Evolutionary conservation across 192 early-diverging fungal species (phyloP).

Genomic region (Gigaspora rosea): DNA sequence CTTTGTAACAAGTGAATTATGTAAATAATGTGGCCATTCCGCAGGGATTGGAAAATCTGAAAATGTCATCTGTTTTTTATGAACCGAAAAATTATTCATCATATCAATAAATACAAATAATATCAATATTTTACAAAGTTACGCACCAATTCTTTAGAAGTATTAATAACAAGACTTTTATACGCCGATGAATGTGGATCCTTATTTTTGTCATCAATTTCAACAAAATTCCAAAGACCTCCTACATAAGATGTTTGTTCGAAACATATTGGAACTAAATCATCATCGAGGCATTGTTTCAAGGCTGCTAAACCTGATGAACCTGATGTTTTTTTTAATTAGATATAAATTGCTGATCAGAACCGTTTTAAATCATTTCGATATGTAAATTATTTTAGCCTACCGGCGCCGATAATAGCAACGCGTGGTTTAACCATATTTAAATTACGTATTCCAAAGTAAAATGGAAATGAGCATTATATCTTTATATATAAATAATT

Average conservation of each 20-base stretch:
- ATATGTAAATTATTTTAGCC: no score
- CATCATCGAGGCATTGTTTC: constrained; percentile 54
- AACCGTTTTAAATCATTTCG: no score
- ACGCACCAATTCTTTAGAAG: constrained; percentile 51
- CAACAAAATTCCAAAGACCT: constrained; percentile 61
- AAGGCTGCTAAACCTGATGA: constrained; percentile 54
- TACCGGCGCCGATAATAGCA: no score
- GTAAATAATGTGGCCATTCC: constrained; percentile 62
- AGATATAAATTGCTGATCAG: neutral
- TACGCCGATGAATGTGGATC: constrained; percentile 58
- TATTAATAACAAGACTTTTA: constrained; percentile 58
- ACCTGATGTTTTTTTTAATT: constrained; percentile 32
- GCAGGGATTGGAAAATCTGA: constrained; percentile 61
- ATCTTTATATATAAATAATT: no score
- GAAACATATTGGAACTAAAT: constrained; percentile 56
- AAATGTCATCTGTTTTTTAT: constrained; percentile 30
- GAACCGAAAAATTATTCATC: no score
- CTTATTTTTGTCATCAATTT: constrained; percentile 42
- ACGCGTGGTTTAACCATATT: no score
- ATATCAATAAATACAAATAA: no score
- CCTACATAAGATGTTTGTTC: constrained; percentile 53
- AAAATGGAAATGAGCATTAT: no score
- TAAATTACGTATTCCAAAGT: no score
- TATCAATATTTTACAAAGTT: no score
- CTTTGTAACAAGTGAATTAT: constrained; percentile 48